phyloP scores from a whole-genome alignment of 2,329 filamentous ascomycete species.

The Chaetomiaceae sp. region DNA sequence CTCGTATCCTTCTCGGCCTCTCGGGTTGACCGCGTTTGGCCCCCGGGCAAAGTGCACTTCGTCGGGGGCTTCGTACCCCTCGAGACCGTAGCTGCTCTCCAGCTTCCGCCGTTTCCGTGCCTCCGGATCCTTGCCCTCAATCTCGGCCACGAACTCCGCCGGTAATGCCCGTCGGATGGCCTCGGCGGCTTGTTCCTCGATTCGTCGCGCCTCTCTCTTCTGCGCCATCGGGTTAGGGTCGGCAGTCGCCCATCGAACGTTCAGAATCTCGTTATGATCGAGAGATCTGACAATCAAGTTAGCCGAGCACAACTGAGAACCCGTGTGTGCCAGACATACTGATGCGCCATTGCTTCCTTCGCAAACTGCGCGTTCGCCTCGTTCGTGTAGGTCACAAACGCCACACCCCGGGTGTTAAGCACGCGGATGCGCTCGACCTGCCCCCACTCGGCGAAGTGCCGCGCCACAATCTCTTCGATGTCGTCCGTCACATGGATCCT shows the following conservation, averaged over 20 bases:
- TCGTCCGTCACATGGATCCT: conserved; percentile 94
- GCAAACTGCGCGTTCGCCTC: conserved; percentile 78
- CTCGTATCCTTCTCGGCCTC: conserved; percentile 53
- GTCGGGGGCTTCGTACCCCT: conserved; percentile 91
- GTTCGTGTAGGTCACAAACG: conserved; percentile 84
- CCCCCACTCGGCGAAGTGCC: conserved; percentile 97
- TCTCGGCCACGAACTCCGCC: conserved; percentile 83
- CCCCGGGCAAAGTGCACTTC: conserved; percentile 87
- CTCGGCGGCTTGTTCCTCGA: conserved; percentile 95
- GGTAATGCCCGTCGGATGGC: conserved; percentile 84
- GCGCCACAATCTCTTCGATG: conserved; percentile 89
- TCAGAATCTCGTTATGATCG: conserved; percentile 87
- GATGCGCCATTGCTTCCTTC: conserved; percentile 93
- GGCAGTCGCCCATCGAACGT: conserved; percentile 93
- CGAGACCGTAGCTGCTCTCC: conserved; percentile 79
- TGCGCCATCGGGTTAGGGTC: conserved; percentile 95
- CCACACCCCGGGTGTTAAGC: conserved; percentile 81
- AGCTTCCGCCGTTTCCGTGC: conserved; percentile 83
- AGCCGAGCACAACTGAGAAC: neutral
- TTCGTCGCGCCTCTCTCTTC: conserved; percentile 77
- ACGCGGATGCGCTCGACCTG: conserved; percentile 84
- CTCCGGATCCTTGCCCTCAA: conserved; percentile 85
- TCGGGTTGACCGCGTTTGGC: conserved; percentile 57
- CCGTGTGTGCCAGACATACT: conserved; percentile 35
- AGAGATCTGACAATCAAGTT: conserved; percentile 39